Evolutionary conservation across 169 alveolate species (phyloP), one percentile per base, ranked within the genome.

Genomic region (Plasmodium billcollinsi): DNA sequence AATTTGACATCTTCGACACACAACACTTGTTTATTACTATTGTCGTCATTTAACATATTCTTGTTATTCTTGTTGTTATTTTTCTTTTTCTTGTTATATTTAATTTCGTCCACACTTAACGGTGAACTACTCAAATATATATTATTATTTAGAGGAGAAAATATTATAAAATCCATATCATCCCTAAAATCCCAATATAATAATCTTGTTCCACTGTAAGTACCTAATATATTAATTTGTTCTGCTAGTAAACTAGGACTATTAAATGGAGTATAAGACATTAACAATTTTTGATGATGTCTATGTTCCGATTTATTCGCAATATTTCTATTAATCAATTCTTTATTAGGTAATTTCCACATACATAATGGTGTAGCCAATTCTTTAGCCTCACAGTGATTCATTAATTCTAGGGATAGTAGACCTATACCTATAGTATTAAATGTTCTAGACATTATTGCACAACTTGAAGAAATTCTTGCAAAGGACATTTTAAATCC

Each of bases 281-380:
- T 96, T 47, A 96, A 90, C 49, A 96, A 88, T 66, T 97, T 94
- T 76, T 96, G 98, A 73, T 96, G 98, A 76, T 96, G 98, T 20
- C 98, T 83, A 75, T 96, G 98, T 61, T 96, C 98, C 2, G 96
- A 91, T 90, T 93, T 92, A 73, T 95, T 88, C 26, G 97, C 93
- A 47, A 96, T 96, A 66, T 95, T 96, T 50, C 96, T 88, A 74
- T 93, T 95, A 71, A 96, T 96, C 59, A 96, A 93, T 88, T 95
- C 98, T 93, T 96, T 96, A 91, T 95, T 94, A 5, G 98, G 98
- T 75, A 96, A 92, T 49, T 95, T 93, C 98, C 98, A 96, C 98
- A 96, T 95, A 74, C 98, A 96, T 92, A 96, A 85, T 11, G 96
- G 96, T 8, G 95, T 94, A 21, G 95, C 94, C 86, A 94, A 69